phyloP scores from a whole-genome alignment of 2,329 filamentous ascomycete species.

The Xylariales sp. region DNA sequence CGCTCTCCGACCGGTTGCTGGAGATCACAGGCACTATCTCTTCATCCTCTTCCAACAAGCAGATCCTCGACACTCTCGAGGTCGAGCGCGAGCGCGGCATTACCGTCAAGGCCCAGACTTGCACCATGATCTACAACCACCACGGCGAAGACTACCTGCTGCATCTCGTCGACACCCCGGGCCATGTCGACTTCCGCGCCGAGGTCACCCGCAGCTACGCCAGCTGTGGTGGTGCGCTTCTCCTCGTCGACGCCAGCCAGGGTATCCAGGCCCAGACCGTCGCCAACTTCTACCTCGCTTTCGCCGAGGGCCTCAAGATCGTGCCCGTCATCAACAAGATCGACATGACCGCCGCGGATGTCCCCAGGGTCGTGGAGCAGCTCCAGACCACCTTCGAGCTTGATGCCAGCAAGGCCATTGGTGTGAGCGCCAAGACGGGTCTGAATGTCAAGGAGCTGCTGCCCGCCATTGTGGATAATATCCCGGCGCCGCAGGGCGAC shows the following conservation, averaged over 20 bases:
- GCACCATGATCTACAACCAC: constrained; percentile 93
- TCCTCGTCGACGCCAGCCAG: constrained; percentile 94
- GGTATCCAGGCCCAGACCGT: constrained; percentile 97
- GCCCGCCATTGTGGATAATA: constrained; percentile 77
- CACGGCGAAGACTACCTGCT: constrained; percentile 84
- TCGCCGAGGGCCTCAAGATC: constrained; percentile 80
- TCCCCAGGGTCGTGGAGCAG: constrained; percentile 81
- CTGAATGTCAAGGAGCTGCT: constrained; percentile 80
- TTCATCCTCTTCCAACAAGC: constrained; percentile 77
- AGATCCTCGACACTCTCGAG: constrained; percentile 94
- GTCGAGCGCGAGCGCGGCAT: constrained; percentile 95
- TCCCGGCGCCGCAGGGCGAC: constrained; percentile 77
- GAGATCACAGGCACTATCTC: constrained; percentile 93
- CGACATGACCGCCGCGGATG: constrained; percentile 84
- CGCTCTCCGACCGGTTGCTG: constrained; percentile 84
- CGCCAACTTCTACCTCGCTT: constrained; percentile 96
- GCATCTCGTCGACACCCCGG: constrained; percentile 93
- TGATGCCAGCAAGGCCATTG: constrained; percentile 64
- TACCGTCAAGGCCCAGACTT: constrained; percentile 98
- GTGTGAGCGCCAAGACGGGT: constrained; percentile 90
- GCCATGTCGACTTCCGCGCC: constrained; percentile 95
- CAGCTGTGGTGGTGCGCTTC: constrained; percentile 85
- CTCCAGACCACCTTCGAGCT: constrained; percentile 85
- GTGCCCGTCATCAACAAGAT: constrained; percentile 97
- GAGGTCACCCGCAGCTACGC: constrained; percentile 96